A percentile compares a stretch with the other conserved stretches of the same genome.
Evolutionary conservation across 768 basidiomycete genomes (phyloP).

Genomic region (Rhizopogon sp.): DNA sequence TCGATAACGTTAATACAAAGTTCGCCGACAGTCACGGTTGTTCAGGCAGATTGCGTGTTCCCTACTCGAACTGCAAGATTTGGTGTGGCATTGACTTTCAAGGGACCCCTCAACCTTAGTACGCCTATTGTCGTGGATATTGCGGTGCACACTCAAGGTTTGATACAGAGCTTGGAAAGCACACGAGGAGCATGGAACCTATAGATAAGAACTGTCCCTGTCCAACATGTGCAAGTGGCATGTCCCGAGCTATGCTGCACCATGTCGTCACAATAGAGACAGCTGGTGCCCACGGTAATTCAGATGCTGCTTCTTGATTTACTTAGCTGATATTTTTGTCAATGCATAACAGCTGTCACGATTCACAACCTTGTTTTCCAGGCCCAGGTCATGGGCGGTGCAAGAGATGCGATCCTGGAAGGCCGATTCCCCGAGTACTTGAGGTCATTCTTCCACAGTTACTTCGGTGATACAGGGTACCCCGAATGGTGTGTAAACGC

Average conservation of each 20-base stretch:
- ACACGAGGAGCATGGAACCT: slow-evolving; percentile 61
- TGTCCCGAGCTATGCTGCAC: slow-evolving; percentile 70
- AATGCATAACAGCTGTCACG: slow-evolving; percentile 54
- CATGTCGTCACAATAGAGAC: slow-evolving; percentile 78
- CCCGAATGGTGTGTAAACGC: slow-evolving; percentile 90
- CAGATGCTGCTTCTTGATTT: slow-evolving; percentile 9
- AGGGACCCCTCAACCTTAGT: slow-evolving; percentile 83
- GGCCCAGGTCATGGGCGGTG: slow-evolving; percentile 83
- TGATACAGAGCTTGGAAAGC: slow-evolving; percentile 48
- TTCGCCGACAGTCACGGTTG: background rate
- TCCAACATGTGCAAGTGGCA: slow-evolving; percentile 70
- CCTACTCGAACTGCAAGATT: slow-evolving; percentile 91
- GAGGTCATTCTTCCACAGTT: slow-evolving; percentile 66
- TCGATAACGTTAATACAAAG: background rate
- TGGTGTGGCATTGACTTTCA: slow-evolving; percentile 81
- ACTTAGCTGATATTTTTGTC: slow-evolving; percentile 1
- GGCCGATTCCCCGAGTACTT: slow-evolving; percentile 79
- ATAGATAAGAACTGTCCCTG: slow-evolving; percentile 82
- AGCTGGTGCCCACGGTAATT: slow-evolving; percentile 74
- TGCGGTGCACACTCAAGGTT: slow-evolving; percentile 5
- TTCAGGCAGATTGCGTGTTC: slow-evolving; percentile 87
- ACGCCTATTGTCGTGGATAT: slow-evolving; percentile 1
- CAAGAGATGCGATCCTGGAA: slow-evolving; percentile 73
- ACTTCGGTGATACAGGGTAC: slow-evolving; percentile 75
- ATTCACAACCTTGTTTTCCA: slow-evolving; percentile 84